Conservation (phyloP, 2,329 filamentous ascomycete species). For the Sclerotinia minor region DNA sequence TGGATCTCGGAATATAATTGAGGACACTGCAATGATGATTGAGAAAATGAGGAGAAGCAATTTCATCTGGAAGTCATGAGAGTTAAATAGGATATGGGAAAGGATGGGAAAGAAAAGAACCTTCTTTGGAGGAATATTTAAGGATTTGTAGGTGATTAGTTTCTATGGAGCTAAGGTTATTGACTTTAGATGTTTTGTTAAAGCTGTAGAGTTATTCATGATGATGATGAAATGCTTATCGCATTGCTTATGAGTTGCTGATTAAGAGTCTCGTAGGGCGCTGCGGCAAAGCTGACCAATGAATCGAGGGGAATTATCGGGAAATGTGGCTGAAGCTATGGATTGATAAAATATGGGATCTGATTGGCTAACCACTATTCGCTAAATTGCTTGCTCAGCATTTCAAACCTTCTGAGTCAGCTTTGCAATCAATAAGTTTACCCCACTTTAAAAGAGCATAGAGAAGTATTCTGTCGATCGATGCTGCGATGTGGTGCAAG, state of each 20-base stretch:
- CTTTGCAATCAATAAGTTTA: neutral
- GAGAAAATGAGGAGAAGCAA: slow-evolving; percentile 36
- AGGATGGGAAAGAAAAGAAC: slow-evolving; percentile 9
- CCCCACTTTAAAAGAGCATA: no score
- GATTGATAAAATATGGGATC: no score
- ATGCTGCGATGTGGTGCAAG: no score
- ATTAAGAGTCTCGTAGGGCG: slow-evolving; percentile 1
- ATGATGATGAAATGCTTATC: slow-evolving; percentile 24
- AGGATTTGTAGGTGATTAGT: neutral
- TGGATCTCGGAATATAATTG: slow-evolving; percentile 35
- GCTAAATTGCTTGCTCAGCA: neutral
- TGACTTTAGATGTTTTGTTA: no score
- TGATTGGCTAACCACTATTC: neutral
- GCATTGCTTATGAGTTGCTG: slow-evolving; percentile 24
- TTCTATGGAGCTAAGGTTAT: neutral
- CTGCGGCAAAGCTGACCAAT: slow-evolving; percentile 4
- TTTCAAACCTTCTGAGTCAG: slow-evolving; percentile 3
- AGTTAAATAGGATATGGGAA: slow-evolving; percentile 10
- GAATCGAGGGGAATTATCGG: neutral
- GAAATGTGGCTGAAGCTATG: neutral
- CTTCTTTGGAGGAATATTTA: slow-evolving; percentile 3
- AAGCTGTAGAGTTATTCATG: no score
- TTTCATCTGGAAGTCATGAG: slow-evolving; percentile 33
- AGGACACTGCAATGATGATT: slow-evolving; percentile 36
- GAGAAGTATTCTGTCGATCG: no score